Percentiles rank a stretch among this genome's conserved stretches.
Evolutionary conservation across 2,329 filamentous ascomycete genomes (phyloP).

Genomic region (Talaromyces sp.): DNA sequence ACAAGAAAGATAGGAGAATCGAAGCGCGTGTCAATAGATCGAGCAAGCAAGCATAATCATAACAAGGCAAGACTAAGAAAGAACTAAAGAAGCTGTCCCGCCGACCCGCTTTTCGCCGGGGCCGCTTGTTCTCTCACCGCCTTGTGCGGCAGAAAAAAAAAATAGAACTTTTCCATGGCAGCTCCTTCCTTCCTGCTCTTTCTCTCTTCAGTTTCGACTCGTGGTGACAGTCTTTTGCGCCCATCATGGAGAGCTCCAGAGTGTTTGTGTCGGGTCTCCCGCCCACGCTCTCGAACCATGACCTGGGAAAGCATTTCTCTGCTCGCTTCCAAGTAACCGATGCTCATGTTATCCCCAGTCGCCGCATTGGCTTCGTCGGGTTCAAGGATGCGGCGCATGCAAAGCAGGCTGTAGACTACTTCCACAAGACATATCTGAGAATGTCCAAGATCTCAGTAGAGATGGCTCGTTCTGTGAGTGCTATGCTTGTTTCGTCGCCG

Average conservation of each 20-base stretch:
- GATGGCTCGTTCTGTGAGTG: slow-evolving; percentile 71
- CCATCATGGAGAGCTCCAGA: slow-evolving; percentile 69
- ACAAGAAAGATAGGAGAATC: not conserved
- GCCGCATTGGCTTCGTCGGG: slow-evolving; percentile 92
- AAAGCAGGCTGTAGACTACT: slow-evolving; percentile 80
- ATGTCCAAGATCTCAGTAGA: slow-evolving; percentile 94
- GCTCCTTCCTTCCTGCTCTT: slow-evolving; percentile 7
- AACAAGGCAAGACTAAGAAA: not conserved
- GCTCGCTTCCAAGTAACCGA: slow-evolving; percentile 76
- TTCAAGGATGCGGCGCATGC: slow-evolving; percentile 82
- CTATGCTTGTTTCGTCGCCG: slow-evolving; percentile 15
- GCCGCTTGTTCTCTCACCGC: slow-evolving; percentile 24
- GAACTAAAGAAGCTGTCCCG: not conserved
- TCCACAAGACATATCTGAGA: slow-evolving; percentile 90
- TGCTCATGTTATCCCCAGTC: slow-evolving; percentile 80
- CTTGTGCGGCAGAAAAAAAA: slow-evolving; percentile 24
- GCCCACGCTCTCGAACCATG: slow-evolving; percentile 74
- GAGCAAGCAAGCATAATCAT: not conserved
- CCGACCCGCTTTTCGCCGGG: not conserved
- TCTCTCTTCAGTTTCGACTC: slow-evolving; percentile 12
- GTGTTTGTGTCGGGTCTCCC: slow-evolving; percentile 70
- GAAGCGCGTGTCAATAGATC: not conserved
- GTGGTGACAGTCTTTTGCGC: slow-evolving; percentile 8
- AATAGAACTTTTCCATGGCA: not conserved
- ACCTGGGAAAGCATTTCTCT: slow-evolving; percentile 85